These are phyloP conservation scores for Vitis riparia DNA, from an alignment of 164 flowering plant species.

Conservation along the genomic window DNA sequence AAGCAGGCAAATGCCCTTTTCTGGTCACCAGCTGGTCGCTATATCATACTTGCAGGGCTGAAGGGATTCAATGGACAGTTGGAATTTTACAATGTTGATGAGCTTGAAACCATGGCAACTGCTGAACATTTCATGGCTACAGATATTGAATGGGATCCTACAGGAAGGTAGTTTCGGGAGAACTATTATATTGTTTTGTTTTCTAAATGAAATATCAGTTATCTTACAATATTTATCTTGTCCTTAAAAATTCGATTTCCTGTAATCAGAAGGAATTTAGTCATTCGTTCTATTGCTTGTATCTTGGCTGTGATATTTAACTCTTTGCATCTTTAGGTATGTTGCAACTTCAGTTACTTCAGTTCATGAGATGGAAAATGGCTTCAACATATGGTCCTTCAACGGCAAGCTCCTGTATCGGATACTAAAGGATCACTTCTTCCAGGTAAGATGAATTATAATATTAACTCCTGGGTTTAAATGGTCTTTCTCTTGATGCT, in stretches of 20 bases:
- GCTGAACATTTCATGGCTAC: constrained; percentile 97
- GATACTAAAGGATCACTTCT: constrained; percentile 86
- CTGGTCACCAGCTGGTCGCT: constrained; percentile 95
- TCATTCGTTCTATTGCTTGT: not conserved
- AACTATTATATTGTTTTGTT: too few relatives aligned
- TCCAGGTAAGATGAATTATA: constrained; percentile 52
- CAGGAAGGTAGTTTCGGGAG: constrained; percentile 69
- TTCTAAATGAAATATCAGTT: too few relatives aligned
- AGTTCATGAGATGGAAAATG: constrained; percentile 98
- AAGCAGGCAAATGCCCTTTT: constrained; percentile 95
- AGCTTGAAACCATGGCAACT: constrained; percentile 94
- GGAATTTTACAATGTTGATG: constrained; percentile 93
- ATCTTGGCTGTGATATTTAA: not conserved
- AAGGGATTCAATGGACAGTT: constrained; percentile 90
- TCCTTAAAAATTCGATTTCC: too few relatives aligned
- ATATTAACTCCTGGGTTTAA: not conserved
- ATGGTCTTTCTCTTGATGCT: not conserved
- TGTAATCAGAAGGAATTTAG: too few relatives aligned
- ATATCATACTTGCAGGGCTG: constrained; percentile 81
- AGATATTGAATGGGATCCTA: constrained; percentile 97
- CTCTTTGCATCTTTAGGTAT: constrained; percentile 51
- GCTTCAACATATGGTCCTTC: constrained; percentile 95
- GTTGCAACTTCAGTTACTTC: constrained; percentile 94
- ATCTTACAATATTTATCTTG: too few relatives aligned
- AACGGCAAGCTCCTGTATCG: constrained; percentile 82